A percentile compares a stretch with the other conserved stretches of the same genome.
phyloP scores from a whole-genome alignment of 164 flowering plant species.

The Tinospora cordifolia region DNA sequence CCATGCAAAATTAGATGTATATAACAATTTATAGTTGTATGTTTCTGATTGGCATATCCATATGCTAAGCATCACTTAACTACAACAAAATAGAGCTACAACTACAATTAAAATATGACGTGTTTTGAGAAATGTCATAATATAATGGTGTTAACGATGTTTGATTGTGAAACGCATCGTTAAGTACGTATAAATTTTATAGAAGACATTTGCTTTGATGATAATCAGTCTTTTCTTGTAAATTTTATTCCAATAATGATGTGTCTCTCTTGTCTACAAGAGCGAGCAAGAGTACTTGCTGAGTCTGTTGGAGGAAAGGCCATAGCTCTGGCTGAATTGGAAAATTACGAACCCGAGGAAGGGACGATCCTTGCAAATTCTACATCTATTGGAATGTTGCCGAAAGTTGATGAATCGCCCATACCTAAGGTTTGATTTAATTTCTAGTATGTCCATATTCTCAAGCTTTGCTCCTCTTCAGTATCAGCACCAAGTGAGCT shows the following conservation, averaged over 20 bases:
- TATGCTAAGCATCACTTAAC: too few relatives aligned
- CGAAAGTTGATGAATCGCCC: slow-evolving; percentile 75
- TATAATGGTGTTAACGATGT: too few relatives aligned
- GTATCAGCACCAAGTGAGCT: neutral
- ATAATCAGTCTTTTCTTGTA: neutral
- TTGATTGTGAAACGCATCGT: too few relatives aligned
- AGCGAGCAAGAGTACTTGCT: slow-evolving; percentile 78
- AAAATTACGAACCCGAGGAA: slow-evolving; percentile 60
- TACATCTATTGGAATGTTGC: slow-evolving; percentile 95
- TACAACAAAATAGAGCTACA: too few relatives aligned
- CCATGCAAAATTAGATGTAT: too few relatives aligned
- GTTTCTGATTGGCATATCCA: too few relatives aligned
- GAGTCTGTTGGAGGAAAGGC: slow-evolving; percentile 73
- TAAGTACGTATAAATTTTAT: too few relatives aligned
- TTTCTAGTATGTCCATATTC: neutral
- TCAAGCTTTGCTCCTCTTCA: neutral
- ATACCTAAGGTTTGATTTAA: slow-evolving; percentile 60
- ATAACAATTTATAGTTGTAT: too few relatives aligned
- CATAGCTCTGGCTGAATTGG: slow-evolving; percentile 56
- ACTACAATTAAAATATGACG: too few relatives aligned
- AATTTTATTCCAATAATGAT: neutral
- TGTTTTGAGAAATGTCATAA: too few relatives aligned
- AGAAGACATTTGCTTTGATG: too few relatives aligned
- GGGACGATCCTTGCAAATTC: slow-evolving; percentile 93
- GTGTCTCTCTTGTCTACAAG: slow-evolving; percentile 25